These are phyloP conservation scores for Paralagenidium karlingii DNA, from an alignment of 352 stramenopile species.

Conservation along the genomic window DNA sequence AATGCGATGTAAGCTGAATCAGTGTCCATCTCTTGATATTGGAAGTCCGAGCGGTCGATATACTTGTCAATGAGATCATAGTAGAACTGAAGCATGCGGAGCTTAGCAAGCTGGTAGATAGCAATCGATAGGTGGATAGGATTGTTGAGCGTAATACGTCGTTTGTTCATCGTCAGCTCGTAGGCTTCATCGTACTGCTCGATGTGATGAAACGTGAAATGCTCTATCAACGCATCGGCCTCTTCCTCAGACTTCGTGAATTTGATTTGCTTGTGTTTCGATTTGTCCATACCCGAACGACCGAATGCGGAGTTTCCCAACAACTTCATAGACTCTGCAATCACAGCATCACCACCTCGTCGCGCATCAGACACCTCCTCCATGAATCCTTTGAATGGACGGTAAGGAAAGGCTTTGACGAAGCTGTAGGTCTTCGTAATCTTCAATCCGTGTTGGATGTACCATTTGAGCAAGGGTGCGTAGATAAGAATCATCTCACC, in stretches of 20 bases:
- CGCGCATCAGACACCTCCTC: constrained; percentile 13
- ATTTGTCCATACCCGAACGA: constrained; percentile 7
- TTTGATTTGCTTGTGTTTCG: constrained; percentile 9
- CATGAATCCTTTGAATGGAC: constrained; percentile 10
- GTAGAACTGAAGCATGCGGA: constrained; percentile 13
- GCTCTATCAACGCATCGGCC: neutral
- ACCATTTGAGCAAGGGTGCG: constrained; percentile 19
- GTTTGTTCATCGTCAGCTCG: constrained; percentile 7
- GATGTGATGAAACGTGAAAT: constrained; percentile 3
- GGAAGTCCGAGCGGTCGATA: constrained; percentile 6
- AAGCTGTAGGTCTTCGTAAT: constrained; percentile 16
- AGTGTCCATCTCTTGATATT: constrained; percentile 10
- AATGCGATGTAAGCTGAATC: constrained; percentile 11
- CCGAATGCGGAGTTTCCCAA: constrained; percentile 8
- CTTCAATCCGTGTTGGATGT: constrained; percentile 13
- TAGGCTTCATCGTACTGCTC: constrained; percentile 4
- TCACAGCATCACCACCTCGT: constrained; percentile 9
- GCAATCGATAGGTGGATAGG: constrained; percentile 9
- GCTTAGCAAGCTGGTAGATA: constrained; percentile 11
- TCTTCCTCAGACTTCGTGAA: constrained; percentile 2
- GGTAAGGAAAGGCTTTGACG: constrained; percentile 8
- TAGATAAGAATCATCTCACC: constrained; percentile 21
- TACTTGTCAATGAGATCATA: constrained; percentile 9
- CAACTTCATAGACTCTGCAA: constrained; percentile 8
- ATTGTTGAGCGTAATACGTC: constrained; percentile 6